These are phyloP conservation scores for Heterobasidion parviporum DNA, from an alignment of 1,284 basidiomycete genomes.

Conservation along the genomic window DNA sequence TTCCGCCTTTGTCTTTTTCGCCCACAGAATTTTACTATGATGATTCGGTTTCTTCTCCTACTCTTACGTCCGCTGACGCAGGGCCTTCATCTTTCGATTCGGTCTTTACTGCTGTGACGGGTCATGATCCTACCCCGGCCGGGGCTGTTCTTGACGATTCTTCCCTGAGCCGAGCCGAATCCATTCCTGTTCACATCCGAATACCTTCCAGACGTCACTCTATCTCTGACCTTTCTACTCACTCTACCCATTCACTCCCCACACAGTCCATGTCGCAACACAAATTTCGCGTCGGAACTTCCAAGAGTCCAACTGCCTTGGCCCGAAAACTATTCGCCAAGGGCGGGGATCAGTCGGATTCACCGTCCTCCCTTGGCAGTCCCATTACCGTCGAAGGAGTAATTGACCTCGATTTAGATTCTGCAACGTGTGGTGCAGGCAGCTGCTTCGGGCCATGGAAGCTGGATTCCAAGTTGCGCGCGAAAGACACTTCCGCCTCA, in stretches of 20 bases:
- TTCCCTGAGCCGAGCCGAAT: constrained; percentile 10
- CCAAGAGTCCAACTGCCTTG: constrained; percentile 36
- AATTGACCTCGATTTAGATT: constrained; percentile 6
- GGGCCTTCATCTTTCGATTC: constrained; percentile 52
- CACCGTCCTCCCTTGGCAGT: constrained; percentile 1
- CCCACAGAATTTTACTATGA: constrained; percentile 40
- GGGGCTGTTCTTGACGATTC: constrained; percentile 8
- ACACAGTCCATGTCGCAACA: constrained; percentile 30
- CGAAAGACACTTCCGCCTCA: constrained; percentile 14
- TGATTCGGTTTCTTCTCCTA: constrained; percentile 32
- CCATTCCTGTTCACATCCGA: constrained; percentile 13
- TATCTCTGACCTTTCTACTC: constrained; percentile 43
- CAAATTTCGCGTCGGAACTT: constrained; percentile 38
- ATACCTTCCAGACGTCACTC: constrained; percentile 43
- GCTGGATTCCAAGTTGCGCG: constrained; percentile 23
- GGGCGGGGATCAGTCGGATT: constrained; percentile 15
- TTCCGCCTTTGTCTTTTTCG: constrained; percentile 56
- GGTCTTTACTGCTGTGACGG: constrained; percentile 14
- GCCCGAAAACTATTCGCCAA: constrained; percentile 49
- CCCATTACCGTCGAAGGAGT: constrained; percentile 6
- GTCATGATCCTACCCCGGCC: constrained; percentile 14
- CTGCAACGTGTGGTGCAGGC: constrained; percentile 18
- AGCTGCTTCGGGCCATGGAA: constrained; percentile 38
- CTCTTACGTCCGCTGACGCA: constrained; percentile 23
- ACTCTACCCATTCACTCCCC: constrained; percentile 33